Evolutionary conservation across 495 filamentous ascomycete species (phyloP).

Genomic region (Terfezia boudieri): DNA sequence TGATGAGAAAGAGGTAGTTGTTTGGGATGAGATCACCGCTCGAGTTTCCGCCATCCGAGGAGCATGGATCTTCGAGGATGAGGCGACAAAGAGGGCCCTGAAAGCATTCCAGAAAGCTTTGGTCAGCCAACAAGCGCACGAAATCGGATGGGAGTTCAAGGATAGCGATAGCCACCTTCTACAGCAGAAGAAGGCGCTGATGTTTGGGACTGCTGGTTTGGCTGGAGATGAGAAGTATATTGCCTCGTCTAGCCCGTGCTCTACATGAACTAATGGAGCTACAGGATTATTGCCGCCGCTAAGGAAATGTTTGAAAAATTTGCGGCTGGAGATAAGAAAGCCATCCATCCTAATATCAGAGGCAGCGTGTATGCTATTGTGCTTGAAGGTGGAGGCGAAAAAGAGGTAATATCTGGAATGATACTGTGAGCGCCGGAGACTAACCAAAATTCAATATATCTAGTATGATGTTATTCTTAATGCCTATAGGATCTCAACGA

Average conservation of each 20-base stretch:
- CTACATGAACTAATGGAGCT: background rate
- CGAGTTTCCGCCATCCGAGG: slow-evolving; percentile 51
- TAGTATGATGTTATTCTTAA: slow-evolving; percentile 59
- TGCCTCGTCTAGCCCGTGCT: background rate
- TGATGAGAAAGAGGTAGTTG: slow-evolving; percentile 67
- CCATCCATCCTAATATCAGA: slow-evolving; percentile 52
- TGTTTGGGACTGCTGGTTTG: slow-evolving; percentile 43
- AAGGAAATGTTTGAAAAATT: slow-evolving; percentile 56
- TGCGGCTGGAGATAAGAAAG: slow-evolving; percentile 39
- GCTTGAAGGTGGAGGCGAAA: slow-evolving; percentile 46
- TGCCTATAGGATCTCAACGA: slow-evolving; percentile 65
- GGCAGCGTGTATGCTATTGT: slow-evolving; percentile 48
- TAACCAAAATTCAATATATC: slow-evolving; percentile 3
- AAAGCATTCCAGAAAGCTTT: slow-evolving; percentile 61
- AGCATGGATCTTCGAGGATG: slow-evolving; percentile 77
- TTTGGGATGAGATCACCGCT: slow-evolving; percentile 77
- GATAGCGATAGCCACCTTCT: slow-evolving; percentile 66
- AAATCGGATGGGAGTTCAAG: slow-evolving; percentile 71
- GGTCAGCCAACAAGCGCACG: slow-evolving; percentile 52
- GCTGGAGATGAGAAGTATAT: slow-evolving; percentile 33
- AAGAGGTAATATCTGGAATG: slow-evolving; percentile 30
- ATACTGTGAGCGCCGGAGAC: slow-evolving; percentile 4
- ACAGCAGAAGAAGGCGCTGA: slow-evolving; percentile 61
- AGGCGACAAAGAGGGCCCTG: slow-evolving; percentile 46
- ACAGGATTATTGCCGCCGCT: slow-evolving; percentile 31